Conservation (phyloP, 495 filamentous ascomycete species). For the Schizothecium vesticola region DNA sequence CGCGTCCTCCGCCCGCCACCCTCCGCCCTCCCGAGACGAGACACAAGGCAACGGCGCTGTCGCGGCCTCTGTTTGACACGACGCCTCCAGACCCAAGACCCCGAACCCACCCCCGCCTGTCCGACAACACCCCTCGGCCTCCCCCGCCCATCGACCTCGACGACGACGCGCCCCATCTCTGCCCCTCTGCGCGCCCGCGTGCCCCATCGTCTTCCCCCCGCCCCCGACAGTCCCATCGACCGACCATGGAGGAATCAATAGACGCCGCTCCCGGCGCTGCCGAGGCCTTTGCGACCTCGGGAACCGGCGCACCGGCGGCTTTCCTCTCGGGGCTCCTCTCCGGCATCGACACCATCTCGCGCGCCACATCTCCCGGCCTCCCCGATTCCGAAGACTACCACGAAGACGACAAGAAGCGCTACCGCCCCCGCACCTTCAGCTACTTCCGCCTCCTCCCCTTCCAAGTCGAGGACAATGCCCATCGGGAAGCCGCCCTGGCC, state of each 20-base stretch:
- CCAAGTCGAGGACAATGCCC: constrained; percentile 65
- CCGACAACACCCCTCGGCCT: not conserved
- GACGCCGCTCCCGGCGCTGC: constrained; percentile 18
- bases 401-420: constrained; percentile 51
- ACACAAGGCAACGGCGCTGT: constrained; percentile 8
- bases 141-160: not conserved
- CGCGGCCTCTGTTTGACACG: constrained; percentile 4
- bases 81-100: not conserved
- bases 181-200: not conserved
- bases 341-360: constrained; percentile 42
- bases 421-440: constrained; percentile 84
- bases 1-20: not conserved
- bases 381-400: constrained; percentile 28
- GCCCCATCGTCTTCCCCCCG: not conserved
- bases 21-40: constrained; percentile 1
- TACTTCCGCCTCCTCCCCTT: constrained; percentile 90
- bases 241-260: constrained; percentile 27
- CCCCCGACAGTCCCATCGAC: not conserved
- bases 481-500: constrained; percentile 66
- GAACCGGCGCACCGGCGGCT: constrained; percentile 13
- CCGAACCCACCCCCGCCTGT: not conserved
- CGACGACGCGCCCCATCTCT: not conserved
- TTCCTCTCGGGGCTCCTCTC: constrained; percentile 24
- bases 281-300: constrained; percentile 21
- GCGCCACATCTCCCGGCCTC: constrained; percentile 43